Conservation (phyloP, 352 stramenopile genomes). For the Aphanomyces stellatus region DNA sequence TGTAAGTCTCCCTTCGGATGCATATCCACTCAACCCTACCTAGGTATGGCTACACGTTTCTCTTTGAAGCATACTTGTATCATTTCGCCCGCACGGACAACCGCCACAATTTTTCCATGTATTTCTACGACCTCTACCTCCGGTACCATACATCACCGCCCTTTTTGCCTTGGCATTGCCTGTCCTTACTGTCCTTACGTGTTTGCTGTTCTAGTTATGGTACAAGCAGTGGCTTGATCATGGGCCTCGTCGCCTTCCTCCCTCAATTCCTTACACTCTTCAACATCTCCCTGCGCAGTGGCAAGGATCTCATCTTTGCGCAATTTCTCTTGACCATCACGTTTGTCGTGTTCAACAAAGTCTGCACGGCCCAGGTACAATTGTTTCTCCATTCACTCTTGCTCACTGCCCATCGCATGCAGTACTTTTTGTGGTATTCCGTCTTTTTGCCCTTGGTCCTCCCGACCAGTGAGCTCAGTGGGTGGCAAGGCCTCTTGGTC, state of each 20-base stretch:
- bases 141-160: conserved; percentile 32
- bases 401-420: conserved; percentile 35
- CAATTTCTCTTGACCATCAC: conserved; percentile 97
- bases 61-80: conserved; percentile 97
- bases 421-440: conserved; percentile 99
- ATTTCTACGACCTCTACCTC: conserved; percentile 99
- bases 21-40: not conserved
- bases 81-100: conserved; percentile 98
- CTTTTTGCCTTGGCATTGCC: too few species aligned
- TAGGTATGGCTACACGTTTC: conserved; percentile 87
- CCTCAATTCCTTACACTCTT: conserved; percentile 72
- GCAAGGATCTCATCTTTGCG: conserved; percentile 86
- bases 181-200: not conserved
- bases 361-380: conserved; percentile 78
- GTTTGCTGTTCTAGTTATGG: conserved; percentile 45
- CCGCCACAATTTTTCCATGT: conserved; percentile 99
- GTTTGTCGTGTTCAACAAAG: conserved; percentile 98
- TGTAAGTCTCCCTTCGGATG: conserved; percentile 38
- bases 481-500: conserved; percentile 56
- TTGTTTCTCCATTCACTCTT: not conserved
- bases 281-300: conserved; percentile 60
- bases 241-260: conserved; percentile 77
- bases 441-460: conserved; percentile 84
- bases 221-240: conserved; percentile 57
- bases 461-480: conserved; percentile 47